Evolutionary conservation across 2,329 filamentous ascomycete genomes (phyloP).

Genomic region (Calonectria crousiana): DNA sequence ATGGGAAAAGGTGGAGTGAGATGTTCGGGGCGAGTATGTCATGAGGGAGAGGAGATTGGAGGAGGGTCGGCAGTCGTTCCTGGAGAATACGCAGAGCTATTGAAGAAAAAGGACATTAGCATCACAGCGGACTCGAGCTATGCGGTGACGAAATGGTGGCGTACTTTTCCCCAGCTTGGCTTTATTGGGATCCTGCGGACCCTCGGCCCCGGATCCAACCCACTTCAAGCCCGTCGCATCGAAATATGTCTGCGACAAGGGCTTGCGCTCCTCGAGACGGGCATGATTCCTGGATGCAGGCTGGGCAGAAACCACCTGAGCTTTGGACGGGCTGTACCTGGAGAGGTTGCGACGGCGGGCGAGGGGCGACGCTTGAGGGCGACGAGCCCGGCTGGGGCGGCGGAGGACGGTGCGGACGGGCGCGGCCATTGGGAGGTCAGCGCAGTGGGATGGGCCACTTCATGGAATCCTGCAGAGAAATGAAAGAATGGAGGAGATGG

Average conservation of each 20-base stretch:
- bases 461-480: constrained; percentile 34
- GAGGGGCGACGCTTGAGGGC: constrained; percentile 33
- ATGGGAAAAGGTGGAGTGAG: constrained; percentile 77
- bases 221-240: constrained; percentile 47
- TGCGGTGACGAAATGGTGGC: constrained; percentile 39
- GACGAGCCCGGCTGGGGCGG: constrained; percentile 39
- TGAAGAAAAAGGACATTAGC: constrained; percentile 14
- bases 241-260: constrained; percentile 47
- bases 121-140: not conserved
- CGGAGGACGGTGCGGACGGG: constrained; percentile 45
- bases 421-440: constrained; percentile 51
- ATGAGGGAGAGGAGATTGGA: constrained; percentile 76
- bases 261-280: constrained; percentile 26
- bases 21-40: constrained; percentile 83
- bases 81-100: constrained; percentile 74
- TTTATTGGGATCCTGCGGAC: constrained; percentile 67
- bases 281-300: constrained; percentile 15
- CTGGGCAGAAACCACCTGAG: constrained; percentile 36
- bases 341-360: constrained; percentile 40
- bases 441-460: constrained; percentile 36
- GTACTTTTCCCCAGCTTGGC: constrained; percentile 73
- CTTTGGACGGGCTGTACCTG: constrained; percentile 47
- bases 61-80: constrained; percentile 74
- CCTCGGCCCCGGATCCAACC: constrained; percentile 45
- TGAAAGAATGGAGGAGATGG: not conserved